Evolutionary conservation across 1,139 yeast genomes (phyloP), one percentile per base, ranked within the genome.

Genomic region (Sugiyamaella sp.): DNA sequence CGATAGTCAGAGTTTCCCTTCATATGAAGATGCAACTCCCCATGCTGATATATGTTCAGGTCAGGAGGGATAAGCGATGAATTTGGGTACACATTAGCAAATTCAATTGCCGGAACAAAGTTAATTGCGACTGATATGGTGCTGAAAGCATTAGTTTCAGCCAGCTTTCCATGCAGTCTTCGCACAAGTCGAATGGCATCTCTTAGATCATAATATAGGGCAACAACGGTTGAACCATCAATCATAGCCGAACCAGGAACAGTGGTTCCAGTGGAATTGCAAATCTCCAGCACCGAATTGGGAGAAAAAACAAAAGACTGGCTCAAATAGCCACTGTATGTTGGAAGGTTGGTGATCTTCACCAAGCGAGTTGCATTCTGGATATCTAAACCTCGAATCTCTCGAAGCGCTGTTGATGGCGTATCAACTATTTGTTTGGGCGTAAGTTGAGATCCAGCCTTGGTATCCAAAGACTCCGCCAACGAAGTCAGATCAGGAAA

Each of bases 141-240:
- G 42, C 8, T 17, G 24, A n/a, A 8, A 14, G n/a, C n/a, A 4
- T 38, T 38, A 9, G 8, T 2, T 19, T 16, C 14, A 14, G 37
- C 40, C 29, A 46, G 32, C 14, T 17, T 16, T 16, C 27, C 50
- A 17, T 32, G 14, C 14, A 46, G 39, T 4, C 4, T 57, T 22
- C 60, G 49, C 35, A 57, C 59, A 5, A 67, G 66, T 21, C 57
- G 52, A 29, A 61, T 55, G 4, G 70, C 63, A 46, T 63, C 65
- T 17, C 69, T 57, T 35, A 66, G 33, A 51, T 67, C 70, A 41
- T 57, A 63, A 53, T 58, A 67, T 4, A 63, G 65, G 16, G 65
- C 61, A 4, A 45, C 35, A 4, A 50, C 50, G n/a, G 50, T 38
- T 3, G 50, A 38, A 10, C 20, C 27, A n/a, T 40, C 16, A 21